A percentile compares a stretch with the other conserved stretches of the same genome.
These are phyloP conservation scores for Metschnikowia shivogae DNA, from an alignment of 805 yeast species.

Conservation along the genomic window DNA sequence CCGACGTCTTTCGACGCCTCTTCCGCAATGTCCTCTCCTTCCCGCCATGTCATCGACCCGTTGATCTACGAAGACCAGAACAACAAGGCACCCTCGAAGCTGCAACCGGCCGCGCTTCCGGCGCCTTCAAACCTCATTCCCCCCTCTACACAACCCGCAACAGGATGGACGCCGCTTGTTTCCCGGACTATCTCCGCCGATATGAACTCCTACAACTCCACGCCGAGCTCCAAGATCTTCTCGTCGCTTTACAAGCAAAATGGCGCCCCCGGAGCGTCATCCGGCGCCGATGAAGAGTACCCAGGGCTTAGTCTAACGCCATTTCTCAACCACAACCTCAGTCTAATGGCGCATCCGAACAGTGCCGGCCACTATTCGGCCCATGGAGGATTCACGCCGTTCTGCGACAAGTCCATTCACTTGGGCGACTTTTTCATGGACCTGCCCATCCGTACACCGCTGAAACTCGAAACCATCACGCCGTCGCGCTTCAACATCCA, in stretches of 20 bases:
- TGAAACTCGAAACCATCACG: constrained; percentile 35
- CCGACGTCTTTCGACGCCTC: not conserved
- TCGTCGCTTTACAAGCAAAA: constrained; percentile 11
- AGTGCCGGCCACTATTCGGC: constrained; percentile 19
- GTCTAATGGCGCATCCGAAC: constrained; percentile 22
- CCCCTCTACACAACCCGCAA: constrained; percentile 2
- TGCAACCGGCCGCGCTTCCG: not conserved
- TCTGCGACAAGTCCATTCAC: constrained; percentile 39
- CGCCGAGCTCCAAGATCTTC: constrained; percentile 32
- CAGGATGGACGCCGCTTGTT: constrained; percentile 44
- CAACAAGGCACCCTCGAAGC: constrained; percentile 6
- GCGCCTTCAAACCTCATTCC: not conserved
- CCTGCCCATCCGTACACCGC: constrained; percentile 38
- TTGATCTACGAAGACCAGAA: constrained; percentile 18
- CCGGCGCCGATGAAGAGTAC: constrained; percentile 16
- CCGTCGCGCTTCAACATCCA: constrained; percentile 34
- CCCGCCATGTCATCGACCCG: constrained; percentile 31
- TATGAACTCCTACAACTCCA: constrained; percentile 29
- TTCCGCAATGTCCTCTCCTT: constrained; percentile 30
- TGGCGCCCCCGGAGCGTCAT: constrained; percentile 5
- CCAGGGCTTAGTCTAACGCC: constrained; percentile 41
- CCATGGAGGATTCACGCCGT: constrained; percentile 34
- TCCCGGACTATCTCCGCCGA: constrained; percentile 36
- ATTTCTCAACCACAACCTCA: constrained; percentile 33
- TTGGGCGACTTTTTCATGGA: constrained; percentile 43